These are phyloP conservation scores for Exophiala bonariae DNA, from an alignment of 2,329 filamentous ascomycete species.

Conservation along the genomic window DNA sequence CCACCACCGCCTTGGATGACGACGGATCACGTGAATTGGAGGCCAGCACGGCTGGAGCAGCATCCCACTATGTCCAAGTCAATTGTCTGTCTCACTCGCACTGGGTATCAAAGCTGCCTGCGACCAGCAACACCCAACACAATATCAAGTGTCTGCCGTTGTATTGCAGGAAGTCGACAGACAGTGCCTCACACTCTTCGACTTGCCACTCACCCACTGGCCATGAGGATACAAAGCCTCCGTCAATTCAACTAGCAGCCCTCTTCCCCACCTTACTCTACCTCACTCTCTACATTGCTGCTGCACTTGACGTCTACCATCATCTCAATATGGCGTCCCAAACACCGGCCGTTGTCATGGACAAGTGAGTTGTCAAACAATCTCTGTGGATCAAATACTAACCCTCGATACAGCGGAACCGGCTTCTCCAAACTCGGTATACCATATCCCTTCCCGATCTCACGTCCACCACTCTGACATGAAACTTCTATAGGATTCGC, in stretches of 20 bases:
- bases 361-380: constrained; percentile 75
- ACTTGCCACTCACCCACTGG: constrained; percentile 6
- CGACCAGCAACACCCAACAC: constrained; percentile 1
- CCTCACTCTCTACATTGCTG: neutral
- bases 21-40: constrained; percentile 1
- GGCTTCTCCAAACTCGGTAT: constrained; percentile 98
- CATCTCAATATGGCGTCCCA: constrained; percentile 78
- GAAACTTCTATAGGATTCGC: constrained; percentile 71
- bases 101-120: constrained; percentile 11
- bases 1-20: constrained; percentile 6
- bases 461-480: constrained; percentile 12
- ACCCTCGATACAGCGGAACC: constrained; percentile 73
- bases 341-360: constrained; percentile 99
- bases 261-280: constrained; percentile 4
- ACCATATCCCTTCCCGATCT: constrained; percentile 31
- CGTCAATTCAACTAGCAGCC: constrained; percentile 9
- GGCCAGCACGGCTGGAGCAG: neutral
- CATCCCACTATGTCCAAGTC: constrained; percentile 3
- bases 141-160: neutral
- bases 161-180: no score
- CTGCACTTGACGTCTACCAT: constrained; percentile 2
- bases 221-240: constrained; percentile 13
- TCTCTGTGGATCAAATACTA: constrained; percentile 32
- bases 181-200: constrained; percentile 1
- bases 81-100: constrained; percentile 5